phyloP scores from a whole-genome alignment of 1,284 basidiomycete genomes.

The Cryptococcus maquisensis region DNA sequence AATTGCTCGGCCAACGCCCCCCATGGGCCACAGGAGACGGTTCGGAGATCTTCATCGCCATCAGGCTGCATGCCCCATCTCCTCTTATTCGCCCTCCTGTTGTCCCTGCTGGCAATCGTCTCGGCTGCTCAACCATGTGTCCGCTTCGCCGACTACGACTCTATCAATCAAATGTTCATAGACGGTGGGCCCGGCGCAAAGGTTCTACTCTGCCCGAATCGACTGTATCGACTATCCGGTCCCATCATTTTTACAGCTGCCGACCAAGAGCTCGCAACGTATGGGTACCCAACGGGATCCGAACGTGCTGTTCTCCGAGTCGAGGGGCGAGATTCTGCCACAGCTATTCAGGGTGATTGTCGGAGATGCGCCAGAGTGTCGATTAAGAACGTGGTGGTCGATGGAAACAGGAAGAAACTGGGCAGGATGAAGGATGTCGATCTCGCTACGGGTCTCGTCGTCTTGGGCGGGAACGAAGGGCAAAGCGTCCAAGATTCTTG shows the following conservation, averaged over 20 bases:
- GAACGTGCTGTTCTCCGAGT: slow-evolving; percentile 48
- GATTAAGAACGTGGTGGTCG: slow-evolving; percentile 43
- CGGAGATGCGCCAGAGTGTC: slow-evolving; percentile 47
- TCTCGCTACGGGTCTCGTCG: slow-evolving; percentile 35
- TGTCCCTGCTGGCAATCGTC: slow-evolving; percentile 11
- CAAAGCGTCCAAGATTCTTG: slow-evolving; percentile 37
- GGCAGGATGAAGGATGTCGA: slow-evolving; percentile 34
- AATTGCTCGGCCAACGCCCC: not conserved
- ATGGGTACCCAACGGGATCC: slow-evolving; percentile 49
- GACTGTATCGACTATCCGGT: slow-evolving; percentile 44
- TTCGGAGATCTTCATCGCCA: not conserved
- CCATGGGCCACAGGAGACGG: not conserved
- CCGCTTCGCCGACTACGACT: slow-evolving; percentile 37
- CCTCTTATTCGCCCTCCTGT: slow-evolving; percentile 12
- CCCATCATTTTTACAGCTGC: slow-evolving; percentile 51
- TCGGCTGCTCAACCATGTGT: slow-evolving; percentile 28
- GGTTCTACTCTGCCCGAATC: slow-evolving; percentile 50
- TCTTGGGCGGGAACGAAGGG: slow-evolving; percentile 48
- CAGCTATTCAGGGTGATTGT: slow-evolving; percentile 49
- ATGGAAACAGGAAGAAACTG: slow-evolving; percentile 40
- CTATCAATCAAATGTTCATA: slow-evolving; percentile 43
- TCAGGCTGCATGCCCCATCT: not conserved
- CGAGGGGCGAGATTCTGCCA: slow-evolving; percentile 32
- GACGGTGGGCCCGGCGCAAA: slow-evolving; percentile 48
- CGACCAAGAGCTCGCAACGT: slow-evolving; percentile 52